These are phyloP conservation scores for Dictyostelium capitatum DNA, from an alignment of 78 protist genomes.

Conservation along the genomic window DNA sequence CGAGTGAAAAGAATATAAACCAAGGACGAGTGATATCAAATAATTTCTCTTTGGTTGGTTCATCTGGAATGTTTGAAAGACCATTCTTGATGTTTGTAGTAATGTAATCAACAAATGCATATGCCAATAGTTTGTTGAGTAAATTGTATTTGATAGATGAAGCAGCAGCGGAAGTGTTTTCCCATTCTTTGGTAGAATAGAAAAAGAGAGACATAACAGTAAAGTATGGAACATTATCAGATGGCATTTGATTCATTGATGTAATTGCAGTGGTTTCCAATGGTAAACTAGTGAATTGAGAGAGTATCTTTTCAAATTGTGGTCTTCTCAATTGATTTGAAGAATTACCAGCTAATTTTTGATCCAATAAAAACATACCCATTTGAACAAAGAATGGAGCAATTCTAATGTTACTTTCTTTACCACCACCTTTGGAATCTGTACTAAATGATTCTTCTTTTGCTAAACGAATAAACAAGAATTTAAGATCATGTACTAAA, in stretches of 20 bases:
- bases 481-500: slow-evolving; percentile 79
- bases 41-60: background rate
- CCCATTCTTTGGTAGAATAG: slow-evolving; percentile 54
- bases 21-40: slow-evolving; percentile 37
- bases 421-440: slow-evolving; percentile 88
- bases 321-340: slow-evolving; percentile 50
- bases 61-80: background rate
- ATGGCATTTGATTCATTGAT: background rate
- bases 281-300: background rate
- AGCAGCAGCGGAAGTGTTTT: background rate
- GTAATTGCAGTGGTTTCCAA: slow-evolving; percentile 5
- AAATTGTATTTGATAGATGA: slow-evolving; percentile 11
- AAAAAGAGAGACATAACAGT: slow-evolving; percentile 35
- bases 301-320: slow-evolving; percentile 54
- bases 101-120: slow-evolving; percentile 23
- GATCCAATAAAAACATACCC: slow-evolving; percentile 80
- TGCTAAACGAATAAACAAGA: slow-evolving; percentile 57
- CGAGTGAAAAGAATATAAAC: slow-evolving; percentile 31
- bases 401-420: slow-evolving; percentile 79
- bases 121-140: slow-evolving; percentile 20
- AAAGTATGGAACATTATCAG: slow-evolving; percentile 69
- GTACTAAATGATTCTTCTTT: slow-evolving; percentile 76
- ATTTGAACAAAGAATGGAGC: slow-evolving; percentile 85
- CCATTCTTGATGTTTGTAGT: background rate
- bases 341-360: slow-evolving; percentile 10